Percentiles rank a stretch among this genome's conserved stretches.
Conservation (phyloP, 176 grass and related monocot species). For the Saccharum officinarum region DNA sequence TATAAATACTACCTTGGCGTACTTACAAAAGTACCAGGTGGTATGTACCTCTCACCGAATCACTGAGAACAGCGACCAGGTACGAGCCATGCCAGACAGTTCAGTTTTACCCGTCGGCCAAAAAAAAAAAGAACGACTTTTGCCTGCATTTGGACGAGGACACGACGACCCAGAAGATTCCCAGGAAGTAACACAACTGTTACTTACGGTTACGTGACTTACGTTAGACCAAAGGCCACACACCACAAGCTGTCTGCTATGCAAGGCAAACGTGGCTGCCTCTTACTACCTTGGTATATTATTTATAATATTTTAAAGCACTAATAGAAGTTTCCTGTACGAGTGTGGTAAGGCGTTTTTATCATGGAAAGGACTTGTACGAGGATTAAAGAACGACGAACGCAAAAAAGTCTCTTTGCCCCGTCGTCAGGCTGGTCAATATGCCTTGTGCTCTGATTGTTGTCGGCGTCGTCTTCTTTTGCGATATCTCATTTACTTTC, state of each 20-base stretch:
- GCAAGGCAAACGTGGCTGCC: neutral
- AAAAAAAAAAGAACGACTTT: neutral
- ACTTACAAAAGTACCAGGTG: conserved; percentile 19
- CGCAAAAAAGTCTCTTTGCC: neutral
- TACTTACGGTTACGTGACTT: neutral
- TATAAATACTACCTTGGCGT: neutral
- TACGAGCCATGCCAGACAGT: conserved; percentile 11
- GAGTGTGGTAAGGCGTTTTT: neutral
- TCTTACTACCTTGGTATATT: neutral
- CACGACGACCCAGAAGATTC: neutral
- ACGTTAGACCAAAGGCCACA: too few species aligned
- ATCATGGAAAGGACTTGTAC: neutral
- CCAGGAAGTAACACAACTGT: neutral
- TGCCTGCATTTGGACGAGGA: neutral
- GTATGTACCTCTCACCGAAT: neutral
- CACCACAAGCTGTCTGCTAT: neutral
- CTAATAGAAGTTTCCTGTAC: too few species aligned
- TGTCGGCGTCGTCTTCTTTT: neutral
- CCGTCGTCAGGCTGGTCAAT: neutral
- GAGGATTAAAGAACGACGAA: neutral
- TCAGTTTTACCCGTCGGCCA: conserved; percentile 7
- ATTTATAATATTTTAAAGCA: neutral
- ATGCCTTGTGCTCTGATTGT: neutral
- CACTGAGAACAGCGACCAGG: neutral
- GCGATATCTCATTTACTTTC: neutral